Conservation (phyloP, 176 grass and related monocot species). For the Tuctoria greenei region DNA sequence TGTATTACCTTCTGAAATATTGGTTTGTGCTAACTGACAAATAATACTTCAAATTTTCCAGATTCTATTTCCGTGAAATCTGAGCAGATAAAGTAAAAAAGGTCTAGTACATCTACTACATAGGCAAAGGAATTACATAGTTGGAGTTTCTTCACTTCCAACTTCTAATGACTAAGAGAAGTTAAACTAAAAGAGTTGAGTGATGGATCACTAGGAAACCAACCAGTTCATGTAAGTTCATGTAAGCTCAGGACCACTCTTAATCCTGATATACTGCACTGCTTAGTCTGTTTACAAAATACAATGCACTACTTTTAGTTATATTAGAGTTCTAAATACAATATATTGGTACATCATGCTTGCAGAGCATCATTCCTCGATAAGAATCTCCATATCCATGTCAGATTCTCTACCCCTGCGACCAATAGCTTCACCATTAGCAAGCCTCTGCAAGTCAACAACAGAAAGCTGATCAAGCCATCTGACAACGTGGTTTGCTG, state of each 20-base stretch:
- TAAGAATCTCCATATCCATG: conserved; percentile 81
- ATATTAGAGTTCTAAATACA: conserved; percentile 17
- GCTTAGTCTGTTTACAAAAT: conserved; percentile 36
- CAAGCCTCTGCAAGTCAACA: conserved; percentile 52
- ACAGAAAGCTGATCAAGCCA: conserved; percentile 80
- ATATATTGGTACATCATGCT: conserved; percentile 6
- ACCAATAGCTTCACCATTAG: conserved; percentile 47
- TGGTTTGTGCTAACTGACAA: neutral
- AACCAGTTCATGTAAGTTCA: conserved; percentile 31
- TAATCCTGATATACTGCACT: conserved; percentile 22
- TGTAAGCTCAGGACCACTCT: neutral
- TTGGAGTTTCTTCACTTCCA: conserved; percentile 36
- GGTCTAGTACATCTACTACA: neutral
- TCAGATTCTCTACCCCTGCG: conserved; percentile 38
- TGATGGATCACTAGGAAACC: conserved; percentile 37
- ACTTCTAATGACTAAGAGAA: conserved; percentile 21
- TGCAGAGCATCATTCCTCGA: conserved; percentile 51
- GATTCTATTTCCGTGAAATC: neutral
- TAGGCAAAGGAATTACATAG: conserved; percentile 17
- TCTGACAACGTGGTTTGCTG: conserved; percentile 77
- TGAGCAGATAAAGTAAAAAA: neutral
- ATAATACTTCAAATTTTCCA: neutral
- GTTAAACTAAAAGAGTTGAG: conserved; percentile 25
- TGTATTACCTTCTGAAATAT: too few species aligned
- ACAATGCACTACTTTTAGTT: conserved; percentile 25